Evolutionary conservation across 2,329 filamentous ascomycete genomes (phyloP), one percentile per base, ranked within the genome.

Genomic region (Stachybotrys echinatus): DNA sequence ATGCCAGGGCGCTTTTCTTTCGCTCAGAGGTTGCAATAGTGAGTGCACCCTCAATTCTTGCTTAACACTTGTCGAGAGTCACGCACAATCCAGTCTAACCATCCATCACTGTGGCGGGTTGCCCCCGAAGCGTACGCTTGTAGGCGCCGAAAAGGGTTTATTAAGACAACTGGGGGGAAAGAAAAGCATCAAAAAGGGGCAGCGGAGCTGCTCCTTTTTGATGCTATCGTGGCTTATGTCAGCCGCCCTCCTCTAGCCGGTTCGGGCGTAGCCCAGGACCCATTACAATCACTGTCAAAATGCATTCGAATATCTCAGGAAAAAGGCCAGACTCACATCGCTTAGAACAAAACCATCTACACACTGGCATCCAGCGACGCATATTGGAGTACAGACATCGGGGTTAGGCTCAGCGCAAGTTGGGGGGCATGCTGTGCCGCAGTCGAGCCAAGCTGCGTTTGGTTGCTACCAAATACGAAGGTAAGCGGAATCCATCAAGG

Each of bases 81-180:
- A 45, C 42, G 21, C 42, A 45, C 42, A 45, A 45, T 23, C 42
- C 42, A 45, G 12, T 23, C 42, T 45, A 45, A 17, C n/a, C n/a
- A 37, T 37, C 10, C 8, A 45, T 27, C 6, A 27, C 18, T 7
- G 6, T 27, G 22, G 23, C n/a, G 27, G 21, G 10, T 45, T 23
- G 7, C 4, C n/a, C 14, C 7, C 23, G 42, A n/a, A 10, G n/a
- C 7, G 18, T 23, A 14, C 8, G 20, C 5, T 5, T n/a, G 22
- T n/a, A n/a, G n/a, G n/a, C n/a, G n/a, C n/a, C n/a, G n/a, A n/a
- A n/a, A n/a, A n/a, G n/a, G n/a, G n/a, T n/a, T n/a, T n/a, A n/a
- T n/a, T n/a, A n/a, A n/a, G n/a, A n/a, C n/a, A n/a, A n/a, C n/a
- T n/a, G n/a, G n/a, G n/a, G n/a, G n/a, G n/a, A n/a, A n/a, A n/a